Evolutionary conservation across 371 early-diverging fungal genomes (phyloP), one percentile per base, ranked within the genome.

Genomic region (Rhizopus sp.): DNA sequence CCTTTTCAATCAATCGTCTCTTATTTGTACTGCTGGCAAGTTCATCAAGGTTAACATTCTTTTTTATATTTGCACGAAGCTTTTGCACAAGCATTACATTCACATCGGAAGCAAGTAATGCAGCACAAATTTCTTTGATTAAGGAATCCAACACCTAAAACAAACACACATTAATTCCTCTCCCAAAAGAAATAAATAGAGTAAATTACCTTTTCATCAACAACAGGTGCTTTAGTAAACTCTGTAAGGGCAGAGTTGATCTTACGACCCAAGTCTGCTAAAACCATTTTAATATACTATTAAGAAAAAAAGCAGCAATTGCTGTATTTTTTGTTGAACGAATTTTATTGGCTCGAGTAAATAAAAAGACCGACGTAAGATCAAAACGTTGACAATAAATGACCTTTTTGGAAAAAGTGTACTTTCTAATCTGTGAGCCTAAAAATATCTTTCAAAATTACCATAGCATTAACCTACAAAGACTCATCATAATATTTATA

Each of bases 21-120:
- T 94, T 95, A 74, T 96, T 94, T 40, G 85, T 76, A 31, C 89
- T 86, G 40, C 77, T 66, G 9, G 94, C 89, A 30, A 94, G 75
- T 52, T 92, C 91, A 7, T 94, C 89, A 40, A 95, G 68, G 68
- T 91, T 89, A 35, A 97, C 90, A 34, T 77, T 82, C 40, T 81
- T 79, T 62, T 93, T 94, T 44, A 99, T 89, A 63, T 98, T 95
- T 39, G 81, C 83, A 55, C 97, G 88, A 41, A 99, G 81, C 50
- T 84, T 70, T 54, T 87, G 83, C 13, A 99, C 99, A 40, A 95
- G 86, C 54, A 76, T 79, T 31, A 97, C 94, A 75, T 95, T 97
- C 59, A 99, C 98, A 78, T 99, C 99, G 33, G 98, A 83, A 57
- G 91, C 88, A 44, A 97, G 81, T 44, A 97, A 85, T 4, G 98